Conservation (phyloP, 345 rosid species). For the Salix brachista region DNA sequence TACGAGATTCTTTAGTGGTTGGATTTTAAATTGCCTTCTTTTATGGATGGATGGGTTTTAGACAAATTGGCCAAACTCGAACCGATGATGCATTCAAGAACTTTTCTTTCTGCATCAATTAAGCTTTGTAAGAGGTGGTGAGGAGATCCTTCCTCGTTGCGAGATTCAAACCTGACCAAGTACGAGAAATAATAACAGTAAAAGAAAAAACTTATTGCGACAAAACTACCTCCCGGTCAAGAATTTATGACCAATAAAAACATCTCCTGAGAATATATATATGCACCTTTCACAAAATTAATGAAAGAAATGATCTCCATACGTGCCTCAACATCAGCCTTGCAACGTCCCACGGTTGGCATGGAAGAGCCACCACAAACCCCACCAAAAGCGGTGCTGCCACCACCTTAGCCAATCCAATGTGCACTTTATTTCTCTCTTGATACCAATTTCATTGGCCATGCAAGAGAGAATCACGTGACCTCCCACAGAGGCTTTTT, state of each 20-base stretch:
- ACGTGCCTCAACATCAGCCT: not conserved
- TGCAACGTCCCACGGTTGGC: conserved; percentile 2
- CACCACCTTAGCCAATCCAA: conserved; percentile 11
- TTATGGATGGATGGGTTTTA: too few relatives aligned
- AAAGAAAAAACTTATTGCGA: not conserved
- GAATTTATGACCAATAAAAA: not conserved
- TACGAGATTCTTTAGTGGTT: too few relatives aligned
- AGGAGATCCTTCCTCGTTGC: too few relatives aligned
- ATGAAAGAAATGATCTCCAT: not conserved
- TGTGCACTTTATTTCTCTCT: not conserved
- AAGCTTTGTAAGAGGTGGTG: too few relatives aligned
- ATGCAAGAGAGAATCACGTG: conserved; percentile 30
- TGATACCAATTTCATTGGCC: conserved; percentile 21
- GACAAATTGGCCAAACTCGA: too few relatives aligned
- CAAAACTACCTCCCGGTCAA: not conserved
- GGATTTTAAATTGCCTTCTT: too few relatives aligned
- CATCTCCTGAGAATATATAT: not conserved
- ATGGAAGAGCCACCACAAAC: conserved; percentile 16
- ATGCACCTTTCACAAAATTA: not conserved
- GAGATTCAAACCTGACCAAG: too few relatives aligned
- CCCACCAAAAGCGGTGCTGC: conserved; percentile 10
- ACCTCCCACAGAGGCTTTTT: conserved; percentile 25
- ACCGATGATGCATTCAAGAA: too few relatives aligned
- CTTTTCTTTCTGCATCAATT: too few relatives aligned
- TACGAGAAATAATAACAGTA: too few relatives aligned